phyloP scores from a whole-genome alignment of 2,329 filamentous ascomycete species.

The Paecilomyces variotii region DNA sequence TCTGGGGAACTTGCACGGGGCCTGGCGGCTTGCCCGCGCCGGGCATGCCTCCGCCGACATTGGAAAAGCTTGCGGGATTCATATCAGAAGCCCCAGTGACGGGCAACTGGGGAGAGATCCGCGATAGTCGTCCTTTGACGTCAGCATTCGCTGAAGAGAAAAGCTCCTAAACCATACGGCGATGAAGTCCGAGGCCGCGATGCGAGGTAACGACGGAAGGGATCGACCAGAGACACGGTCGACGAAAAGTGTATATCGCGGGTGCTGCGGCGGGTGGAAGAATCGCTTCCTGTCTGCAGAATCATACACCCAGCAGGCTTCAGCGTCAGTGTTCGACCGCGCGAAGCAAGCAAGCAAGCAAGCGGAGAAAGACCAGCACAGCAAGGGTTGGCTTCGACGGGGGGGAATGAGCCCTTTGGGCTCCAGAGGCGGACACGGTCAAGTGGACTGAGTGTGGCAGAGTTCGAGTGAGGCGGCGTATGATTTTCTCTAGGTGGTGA shows the following conservation, averaged over 20 bases:
- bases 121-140: conserved; percentile 17
- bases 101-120: conserved; percentile 29
- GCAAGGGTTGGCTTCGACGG: not conserved
- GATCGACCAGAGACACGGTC: not conserved
- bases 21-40: conserved; percentile 23
- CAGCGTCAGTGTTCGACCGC: not conserved
- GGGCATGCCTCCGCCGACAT: conserved; percentile 28
- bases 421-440: not conserved
- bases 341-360: not conserved
- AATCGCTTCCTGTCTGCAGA: not conserved
- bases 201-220: not conserved
- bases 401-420: not conserved
- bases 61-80: conserved; percentile 35
- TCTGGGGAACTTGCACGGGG: conserved; percentile 23
- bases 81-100: conserved; percentile 32
- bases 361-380: not conserved
- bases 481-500: not conserved
- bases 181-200: not conserved
- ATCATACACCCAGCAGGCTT: not conserved
- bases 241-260: not conserved
- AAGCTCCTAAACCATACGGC: conserved; percentile 5
- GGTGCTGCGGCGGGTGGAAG: not conserved
- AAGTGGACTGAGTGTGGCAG: conserved; percentile 1
- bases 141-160: conserved; percentile 29
- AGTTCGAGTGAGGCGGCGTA: not conserved